Evolutionary conservation across 345 rosid genomes (phyloP), one percentile per base, ranked within the genome.

Genomic region (Psidium friedrichsthalianum): DNA sequence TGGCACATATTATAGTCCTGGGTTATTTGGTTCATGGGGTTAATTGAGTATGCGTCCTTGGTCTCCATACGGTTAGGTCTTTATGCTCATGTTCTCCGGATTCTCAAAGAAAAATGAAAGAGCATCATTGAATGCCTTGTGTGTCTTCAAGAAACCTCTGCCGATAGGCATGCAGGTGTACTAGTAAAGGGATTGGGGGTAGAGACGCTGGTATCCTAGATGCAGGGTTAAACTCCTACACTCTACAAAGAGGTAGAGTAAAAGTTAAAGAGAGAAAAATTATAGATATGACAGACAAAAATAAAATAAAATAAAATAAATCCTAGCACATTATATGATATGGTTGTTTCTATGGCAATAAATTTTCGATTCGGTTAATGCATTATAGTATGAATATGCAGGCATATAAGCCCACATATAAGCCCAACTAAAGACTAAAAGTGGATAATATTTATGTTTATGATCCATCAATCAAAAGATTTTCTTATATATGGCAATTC

Each of bases 401-500:
- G 36, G 36, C 36, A 36, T 36, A 36, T 36, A 36, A 36, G 13
- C 36, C 8, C 0, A 2, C 74, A 27, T 14, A 59, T 8, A 59
- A 27, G 40, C 9, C 36, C 9, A 16, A 16, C 12, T 64, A 18
- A 36, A 69, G 20, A 20, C 47, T 69, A 69, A 32, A 36, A 3
- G 3, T 1, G 13, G 3, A 9, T 69, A 36, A 36, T 69, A 2
- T 18, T 32, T 69, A 32, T 18, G 47, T 69, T 69, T 36, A 10
- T 69, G 1, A 1, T 20, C 25, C 25, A 3, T 7, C 57, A 22
- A 20, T 55, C 3, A 1, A 0, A 29, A 32, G 6, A 59, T 59
- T 0, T 27, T 59, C 29, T 59, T n/a, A 0, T 6, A 27, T n/a
- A n/a, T 9, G 47, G 6, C 0, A 18, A 0, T 69, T 32, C 21